A percentile compares a stretch with the other conserved stretches of the same genome.
Conservation (phyloP, 345 rosid genomes). For the Hirschfeldia incana region DNA sequence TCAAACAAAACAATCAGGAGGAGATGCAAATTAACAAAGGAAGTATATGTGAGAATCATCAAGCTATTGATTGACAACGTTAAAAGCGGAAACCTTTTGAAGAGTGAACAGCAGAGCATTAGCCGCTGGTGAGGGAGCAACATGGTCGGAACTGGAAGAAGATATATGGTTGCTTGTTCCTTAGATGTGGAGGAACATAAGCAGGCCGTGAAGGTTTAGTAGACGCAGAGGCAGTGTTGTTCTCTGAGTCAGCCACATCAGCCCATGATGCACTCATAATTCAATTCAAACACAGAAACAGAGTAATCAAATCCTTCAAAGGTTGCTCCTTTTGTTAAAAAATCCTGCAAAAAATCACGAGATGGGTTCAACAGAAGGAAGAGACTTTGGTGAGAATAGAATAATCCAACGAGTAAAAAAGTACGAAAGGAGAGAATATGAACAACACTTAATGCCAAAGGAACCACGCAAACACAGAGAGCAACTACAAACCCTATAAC, state of each 20-base stretch:
- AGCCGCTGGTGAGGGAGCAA: slow-evolving; percentile 36
- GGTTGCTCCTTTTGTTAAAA: slow-evolving; percentile 1
- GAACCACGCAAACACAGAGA: slow-evolving; percentile 30
- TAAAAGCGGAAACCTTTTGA: too few relatives aligned
- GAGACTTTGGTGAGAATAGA: not conserved
- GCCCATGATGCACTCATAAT: slow-evolving; percentile 93
- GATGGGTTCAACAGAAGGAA: slow-evolving; percentile 4
- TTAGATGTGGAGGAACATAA: slow-evolving; percentile 89
- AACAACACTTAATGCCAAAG: not conserved
- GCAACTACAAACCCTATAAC: not conserved
- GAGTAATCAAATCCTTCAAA: not conserved
- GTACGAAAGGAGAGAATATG: not conserved
- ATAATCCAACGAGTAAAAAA: not conserved
- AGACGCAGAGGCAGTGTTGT: slow-evolving; percentile 54
- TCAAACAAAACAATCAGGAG: too few relatives aligned
- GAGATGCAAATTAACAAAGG: too few relatives aligned
- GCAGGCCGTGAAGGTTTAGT: slow-evolving; percentile 49
- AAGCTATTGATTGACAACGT: too few relatives aligned
- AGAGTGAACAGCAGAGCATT: too few relatives aligned
- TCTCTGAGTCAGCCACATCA: slow-evolving; percentile 92
- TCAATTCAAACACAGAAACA: not conserved
- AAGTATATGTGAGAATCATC: too few relatives aligned
- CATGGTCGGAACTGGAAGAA: slow-evolving; percentile 39
- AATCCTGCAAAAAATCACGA: slow-evolving; percentile 27
- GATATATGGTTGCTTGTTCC: slow-evolving; percentile 62